phyloP scores from a whole-genome alignment of 495 filamentous ascomycete species.

The Talaromyces proteolyticus region DNA sequence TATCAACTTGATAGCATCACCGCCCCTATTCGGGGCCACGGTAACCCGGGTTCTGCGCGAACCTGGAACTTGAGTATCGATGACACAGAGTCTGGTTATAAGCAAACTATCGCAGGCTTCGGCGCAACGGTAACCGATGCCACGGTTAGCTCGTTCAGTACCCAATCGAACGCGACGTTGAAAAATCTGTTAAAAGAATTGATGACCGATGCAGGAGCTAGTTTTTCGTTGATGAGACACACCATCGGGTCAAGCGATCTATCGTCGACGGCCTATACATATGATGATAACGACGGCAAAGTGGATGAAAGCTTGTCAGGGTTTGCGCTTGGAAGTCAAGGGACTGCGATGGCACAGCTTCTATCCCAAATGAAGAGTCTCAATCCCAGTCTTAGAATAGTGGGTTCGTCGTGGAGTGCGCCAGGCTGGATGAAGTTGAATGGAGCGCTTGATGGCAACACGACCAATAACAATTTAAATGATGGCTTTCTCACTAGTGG shows the following conservation, averaged over 20 bases:
- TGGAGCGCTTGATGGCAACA: conserved; percentile 38
- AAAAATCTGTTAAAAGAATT: conserved; percentile 38
- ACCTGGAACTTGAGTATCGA: conserved; percentile 45
- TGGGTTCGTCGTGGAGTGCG: conserved; percentile 48
- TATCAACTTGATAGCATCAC: background rate
- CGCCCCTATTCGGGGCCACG: background rate
- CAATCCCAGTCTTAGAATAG: conserved; percentile 26
- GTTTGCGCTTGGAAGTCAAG: conserved; percentile 44
- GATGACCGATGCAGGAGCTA: conserved; percentile 26
- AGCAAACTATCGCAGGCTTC: conserved; percentile 47
- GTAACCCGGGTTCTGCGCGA: conserved; percentile 10
- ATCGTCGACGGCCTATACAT: conserved; percentile 44
- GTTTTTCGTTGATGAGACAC: conserved; percentile 46
- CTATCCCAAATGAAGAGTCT: conserved; percentile 20
- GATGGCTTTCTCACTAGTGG: background rate
- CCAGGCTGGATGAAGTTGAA: conserved; percentile 57
- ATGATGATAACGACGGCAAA: conserved; percentile 37
- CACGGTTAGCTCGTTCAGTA: conserved; percentile 46
- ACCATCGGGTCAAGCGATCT: conserved; percentile 50
- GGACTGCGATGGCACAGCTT: conserved; percentile 45
- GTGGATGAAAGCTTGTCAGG: conserved; percentile 30
- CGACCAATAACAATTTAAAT: conserved; percentile 46
- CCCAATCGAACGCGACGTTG: conserved; percentile 30
- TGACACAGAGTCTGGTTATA: conserved; percentile 39
- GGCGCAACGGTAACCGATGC: conserved; percentile 49